Evolutionary conservation across 306 rosid species (phyloP).

Genomic region (Albizia julibrissin): DNA sequence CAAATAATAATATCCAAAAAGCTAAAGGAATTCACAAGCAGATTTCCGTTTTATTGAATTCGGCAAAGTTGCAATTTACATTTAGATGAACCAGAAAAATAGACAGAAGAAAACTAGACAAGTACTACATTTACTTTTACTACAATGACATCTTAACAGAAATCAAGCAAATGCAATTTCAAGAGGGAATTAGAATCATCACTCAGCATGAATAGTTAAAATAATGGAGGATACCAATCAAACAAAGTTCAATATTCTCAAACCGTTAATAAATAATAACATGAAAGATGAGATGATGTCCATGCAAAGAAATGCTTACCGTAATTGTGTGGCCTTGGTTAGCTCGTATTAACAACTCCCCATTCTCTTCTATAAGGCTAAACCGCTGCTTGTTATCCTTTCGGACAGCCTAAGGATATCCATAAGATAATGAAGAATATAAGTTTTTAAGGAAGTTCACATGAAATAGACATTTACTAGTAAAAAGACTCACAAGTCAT

Average conservation of each 20-base stretch:
- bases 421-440: conserved; percentile 25
- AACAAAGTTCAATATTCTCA: conserved; percentile 4
- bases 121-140: conserved; percentile 13
- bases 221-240: not conserved
- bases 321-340: conserved; percentile 88
- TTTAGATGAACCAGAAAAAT: not conserved
- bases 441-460: conserved; percentile 21
- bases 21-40: not conserved
- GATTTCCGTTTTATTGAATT: not conserved
- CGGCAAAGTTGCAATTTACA: not conserved
- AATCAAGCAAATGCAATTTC: not conserved
- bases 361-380: conserved; percentile 79
- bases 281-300: not conserved
- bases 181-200: conserved; percentile 10
- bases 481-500: not conserved
- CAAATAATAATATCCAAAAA: not conserved
- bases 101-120: not conserved
- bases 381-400: conserved; percentile 92
- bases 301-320: conserved; percentile 43
- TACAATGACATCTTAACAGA: not conserved
- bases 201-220: not conserved
- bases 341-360: conserved; percentile 79
- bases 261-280: conserved; percentile 7
- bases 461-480: not conserved
- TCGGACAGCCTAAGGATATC: conserved; percentile 66